These are phyloP conservation scores for Neonothopanus nambi DNA, from an alignment of 1,284 basidiomycete species.

Conservation along the genomic window DNA sequence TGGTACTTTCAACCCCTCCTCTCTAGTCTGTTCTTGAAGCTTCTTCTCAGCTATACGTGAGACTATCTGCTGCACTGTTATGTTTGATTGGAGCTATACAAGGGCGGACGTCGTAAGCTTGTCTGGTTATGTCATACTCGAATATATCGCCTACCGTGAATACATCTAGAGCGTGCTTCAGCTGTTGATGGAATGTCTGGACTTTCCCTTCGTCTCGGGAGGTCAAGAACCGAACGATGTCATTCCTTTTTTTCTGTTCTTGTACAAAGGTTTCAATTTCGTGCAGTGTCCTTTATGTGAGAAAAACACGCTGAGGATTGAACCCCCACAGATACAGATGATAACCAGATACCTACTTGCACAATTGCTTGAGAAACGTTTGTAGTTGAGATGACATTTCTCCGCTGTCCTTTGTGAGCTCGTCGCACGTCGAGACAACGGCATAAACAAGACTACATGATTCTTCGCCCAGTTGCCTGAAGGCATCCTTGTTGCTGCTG, in stretches of 20 bases:
- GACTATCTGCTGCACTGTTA: constrained; percentile 2
- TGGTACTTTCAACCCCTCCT: no score
- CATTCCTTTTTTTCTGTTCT: neutral
- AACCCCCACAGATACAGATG: neutral
- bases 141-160: constrained; percentile 1
- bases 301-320: neutral
- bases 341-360: neutral
- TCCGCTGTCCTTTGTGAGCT: neutral
- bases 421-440: constrained; percentile 5
- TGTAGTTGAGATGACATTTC: neutral
- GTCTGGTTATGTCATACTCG: neutral
- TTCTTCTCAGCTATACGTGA: constrained; percentile 1
- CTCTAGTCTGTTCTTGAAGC: neutral
- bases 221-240: neutral
- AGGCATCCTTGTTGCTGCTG: neutral
- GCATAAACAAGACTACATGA: constrained; percentile 2
- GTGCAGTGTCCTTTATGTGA: neutral
- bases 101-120: neutral
- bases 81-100: constrained; percentile 6
- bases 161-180: constrained; percentile 7
- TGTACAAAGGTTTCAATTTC: neutral
- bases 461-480: neutral
- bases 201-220: constrained; percentile 1
- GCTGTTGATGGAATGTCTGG: neutral
- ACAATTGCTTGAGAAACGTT: neutral